Evolutionary conservation across 2,329 filamentous ascomycete genomes (phyloP).

Genomic region (Aspergillus latus): DNA sequence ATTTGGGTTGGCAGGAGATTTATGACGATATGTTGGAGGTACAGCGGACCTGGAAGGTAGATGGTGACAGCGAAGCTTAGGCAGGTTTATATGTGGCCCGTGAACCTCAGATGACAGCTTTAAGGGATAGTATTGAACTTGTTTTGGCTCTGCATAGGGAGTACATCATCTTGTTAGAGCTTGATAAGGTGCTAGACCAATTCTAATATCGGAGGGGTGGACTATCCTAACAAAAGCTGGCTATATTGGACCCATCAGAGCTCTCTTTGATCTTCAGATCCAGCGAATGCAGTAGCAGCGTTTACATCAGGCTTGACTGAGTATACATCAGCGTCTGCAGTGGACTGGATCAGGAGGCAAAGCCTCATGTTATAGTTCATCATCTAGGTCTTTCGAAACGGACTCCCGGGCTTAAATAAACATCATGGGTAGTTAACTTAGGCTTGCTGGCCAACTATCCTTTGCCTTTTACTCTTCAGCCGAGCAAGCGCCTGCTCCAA

Average conservation of each 20-base stretch:
- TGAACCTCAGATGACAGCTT: not conserved
- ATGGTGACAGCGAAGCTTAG: not conserved
- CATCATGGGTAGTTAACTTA: not conserved
- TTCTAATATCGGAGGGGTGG: not conserved
- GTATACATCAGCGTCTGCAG: slow-evolving; percentile 31
- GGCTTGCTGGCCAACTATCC: slow-evolving; percentile 14
- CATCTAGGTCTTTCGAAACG: slow-evolving; percentile 27
- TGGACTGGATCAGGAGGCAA: slow-evolving; percentile 22
- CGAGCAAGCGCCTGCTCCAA: slow-evolving; percentile 46
- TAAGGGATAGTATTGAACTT: too few species aligned
- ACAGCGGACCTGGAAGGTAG: slow-evolving; percentile 26
- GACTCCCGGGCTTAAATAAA: not conserved
- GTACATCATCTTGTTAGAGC: too few species aligned
- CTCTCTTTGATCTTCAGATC: slow-evolving; percentile 44
- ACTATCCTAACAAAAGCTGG: too few species aligned
- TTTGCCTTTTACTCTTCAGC: slow-evolving; percentile 34
- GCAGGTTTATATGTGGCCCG: not conserved
- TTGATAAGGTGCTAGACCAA: not conserved
- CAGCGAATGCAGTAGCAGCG: slow-evolving; percentile 18
- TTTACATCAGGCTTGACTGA: slow-evolving; percentile 32
- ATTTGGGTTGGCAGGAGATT: slow-evolving; percentile 40
- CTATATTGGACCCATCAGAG: slow-evolving; percentile 36
- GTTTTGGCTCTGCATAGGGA: too few species aligned
- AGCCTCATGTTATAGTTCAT: slow-evolving; percentile 33
- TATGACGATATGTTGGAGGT: slow-evolving; percentile 28